These are phyloP conservation scores for Pichia inconspicua DNA, from an alignment of 1,139 yeast genomes.

Conservation along the genomic window DNA sequence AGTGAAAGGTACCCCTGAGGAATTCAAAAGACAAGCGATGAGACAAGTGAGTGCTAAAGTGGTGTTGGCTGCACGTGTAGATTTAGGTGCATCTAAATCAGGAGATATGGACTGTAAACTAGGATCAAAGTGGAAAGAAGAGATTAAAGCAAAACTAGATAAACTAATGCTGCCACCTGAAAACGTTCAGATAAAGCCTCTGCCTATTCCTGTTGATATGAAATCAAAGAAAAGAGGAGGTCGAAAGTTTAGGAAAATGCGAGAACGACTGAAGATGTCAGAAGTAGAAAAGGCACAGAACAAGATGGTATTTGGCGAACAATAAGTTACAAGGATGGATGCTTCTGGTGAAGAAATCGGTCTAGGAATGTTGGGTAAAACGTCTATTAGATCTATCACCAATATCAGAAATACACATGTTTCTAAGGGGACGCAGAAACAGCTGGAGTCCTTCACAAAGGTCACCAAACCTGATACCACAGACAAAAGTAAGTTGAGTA, in stretches of 20 bases:
- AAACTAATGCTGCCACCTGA: slow-evolving; percentile 78
- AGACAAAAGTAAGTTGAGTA: not conserved
- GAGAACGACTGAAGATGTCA: slow-evolving; percentile 73
- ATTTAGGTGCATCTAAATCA: slow-evolving; percentile 25
- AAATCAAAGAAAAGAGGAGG: slow-evolving; percentile 87
- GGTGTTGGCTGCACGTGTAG: slow-evolving; percentile 79
- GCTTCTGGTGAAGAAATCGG: slow-evolving; percentile 78
- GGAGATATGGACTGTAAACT: slow-evolving; percentile 33
- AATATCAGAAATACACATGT: slow-evolving; percentile 37
- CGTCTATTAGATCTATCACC: slow-evolving; percentile 28
- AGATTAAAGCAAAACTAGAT: slow-evolving; percentile 56
- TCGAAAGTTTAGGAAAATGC: slow-evolving; percentile 64
- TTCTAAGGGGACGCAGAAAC: slow-evolving; percentile 44
- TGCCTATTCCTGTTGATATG: slow-evolving; percentile 75
- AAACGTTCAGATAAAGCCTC: slow-evolving; percentile 57
- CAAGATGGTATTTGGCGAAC: slow-evolving; percentile 72
- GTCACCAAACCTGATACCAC: not conserved
- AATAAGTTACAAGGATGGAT: slow-evolving; percentile 56
- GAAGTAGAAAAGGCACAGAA: slow-evolving; percentile 80
- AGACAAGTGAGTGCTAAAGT: slow-evolving; percentile 76
- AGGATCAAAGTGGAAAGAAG: slow-evolving; percentile 54
- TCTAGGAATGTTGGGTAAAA: slow-evolving; percentile 57
- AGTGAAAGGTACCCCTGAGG: slow-evolving; percentile 47
- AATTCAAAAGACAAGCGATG: slow-evolving; percentile 60
- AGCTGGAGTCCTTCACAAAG: slow-evolving; percentile 29